phyloP scores from a whole-genome alignment of 2,329 filamentous ascomycete species.

The Penicillium frequentans region DNA sequence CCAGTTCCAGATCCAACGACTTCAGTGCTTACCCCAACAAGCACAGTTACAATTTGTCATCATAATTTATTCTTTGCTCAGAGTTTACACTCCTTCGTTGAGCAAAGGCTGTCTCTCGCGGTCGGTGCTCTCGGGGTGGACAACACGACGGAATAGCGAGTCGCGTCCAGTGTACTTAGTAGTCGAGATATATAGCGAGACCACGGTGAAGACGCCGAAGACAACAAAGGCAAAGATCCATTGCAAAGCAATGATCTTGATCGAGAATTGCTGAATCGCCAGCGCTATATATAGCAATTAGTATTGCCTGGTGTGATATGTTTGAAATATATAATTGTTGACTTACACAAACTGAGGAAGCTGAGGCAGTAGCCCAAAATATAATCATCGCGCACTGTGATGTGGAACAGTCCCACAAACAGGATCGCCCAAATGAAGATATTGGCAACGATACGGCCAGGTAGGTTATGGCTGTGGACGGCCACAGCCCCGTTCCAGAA shows the following conservation, averaged over 20 bases:
- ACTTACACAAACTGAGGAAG: constrained; percentile 67
- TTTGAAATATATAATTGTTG: not conserved
- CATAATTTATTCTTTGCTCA: too few species aligned
- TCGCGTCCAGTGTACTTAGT: constrained; percentile 37
- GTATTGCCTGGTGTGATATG: not conserved
- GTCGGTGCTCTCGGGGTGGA: constrained; percentile 44
- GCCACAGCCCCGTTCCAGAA: constrained; percentile 89
- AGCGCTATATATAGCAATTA: constrained; percentile 49
- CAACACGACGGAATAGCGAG: constrained; percentile 34
- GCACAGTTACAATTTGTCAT: not conserved
- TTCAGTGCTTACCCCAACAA: not conserved
- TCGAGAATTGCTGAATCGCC: constrained; percentile 73
- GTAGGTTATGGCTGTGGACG: constrained; percentile 65
- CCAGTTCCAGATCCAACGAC: not conserved
- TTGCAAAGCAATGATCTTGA: constrained; percentile 74
- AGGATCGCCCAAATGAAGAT: constrained; percentile 84
- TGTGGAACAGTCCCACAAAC: constrained; percentile 73
- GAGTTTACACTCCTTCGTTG: constrained; percentile 32
- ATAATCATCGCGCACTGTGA: constrained; percentile 70
- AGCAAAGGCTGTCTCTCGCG: constrained; percentile 57
- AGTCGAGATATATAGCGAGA: constrained; percentile 54
- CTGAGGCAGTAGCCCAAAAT: constrained; percentile 79
- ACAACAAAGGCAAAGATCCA: constrained; percentile 92
- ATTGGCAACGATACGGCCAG: constrained; percentile 79
- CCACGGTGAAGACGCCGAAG: constrained; percentile 71